phyloP scores from a whole-genome alignment of 345 rosid species.

The Dipteronia sinensis region DNA sequence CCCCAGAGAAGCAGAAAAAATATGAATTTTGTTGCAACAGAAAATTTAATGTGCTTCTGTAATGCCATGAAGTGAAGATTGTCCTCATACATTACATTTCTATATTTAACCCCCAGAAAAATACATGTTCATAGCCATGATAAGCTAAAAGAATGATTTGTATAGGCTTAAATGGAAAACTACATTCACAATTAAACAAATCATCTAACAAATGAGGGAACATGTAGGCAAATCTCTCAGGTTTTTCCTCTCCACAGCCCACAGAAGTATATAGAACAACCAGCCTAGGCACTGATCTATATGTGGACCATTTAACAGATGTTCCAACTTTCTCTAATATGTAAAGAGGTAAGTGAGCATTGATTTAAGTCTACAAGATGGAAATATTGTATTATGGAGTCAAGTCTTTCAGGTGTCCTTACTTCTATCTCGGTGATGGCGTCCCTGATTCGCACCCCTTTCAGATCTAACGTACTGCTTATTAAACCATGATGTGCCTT shows the following conservation, averaged over 20 bases:
- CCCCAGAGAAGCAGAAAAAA: not conserved
- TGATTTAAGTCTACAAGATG: not conserved
- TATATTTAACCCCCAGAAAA: not conserved
- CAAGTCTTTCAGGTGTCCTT: conserved; percentile 33
- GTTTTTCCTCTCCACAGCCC: not conserved
- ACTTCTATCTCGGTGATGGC: conserved; percentile 49
- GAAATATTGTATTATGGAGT: conserved; percentile 3
- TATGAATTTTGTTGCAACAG: not conserved
- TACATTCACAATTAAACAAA: not conserved
- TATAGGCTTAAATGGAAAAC: not conserved
- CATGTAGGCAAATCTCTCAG: not conserved
- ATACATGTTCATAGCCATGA: not conserved
- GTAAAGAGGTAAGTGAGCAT: not conserved
- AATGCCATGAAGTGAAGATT: not conserved
- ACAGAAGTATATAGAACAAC: not conserved
- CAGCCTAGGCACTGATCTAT: not conserved
- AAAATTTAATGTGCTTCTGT: not conserved
- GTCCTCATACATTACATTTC: not conserved
- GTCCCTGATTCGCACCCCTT: conserved; percentile 43
- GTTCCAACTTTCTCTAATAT: not conserved
- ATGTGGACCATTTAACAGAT: not conserved
- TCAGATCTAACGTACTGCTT: conserved; percentile 49
- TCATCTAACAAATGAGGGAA: not conserved
- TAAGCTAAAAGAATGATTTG: not conserved
- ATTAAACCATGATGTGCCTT: conserved; percentile 63